A percentile compares a stretch with the other conserved stretches of the same genome.
Evolutionary conservation across 2,329 filamentous ascomycete genomes (phyloP).

Genomic region (Aschersonia sp.): DNA sequence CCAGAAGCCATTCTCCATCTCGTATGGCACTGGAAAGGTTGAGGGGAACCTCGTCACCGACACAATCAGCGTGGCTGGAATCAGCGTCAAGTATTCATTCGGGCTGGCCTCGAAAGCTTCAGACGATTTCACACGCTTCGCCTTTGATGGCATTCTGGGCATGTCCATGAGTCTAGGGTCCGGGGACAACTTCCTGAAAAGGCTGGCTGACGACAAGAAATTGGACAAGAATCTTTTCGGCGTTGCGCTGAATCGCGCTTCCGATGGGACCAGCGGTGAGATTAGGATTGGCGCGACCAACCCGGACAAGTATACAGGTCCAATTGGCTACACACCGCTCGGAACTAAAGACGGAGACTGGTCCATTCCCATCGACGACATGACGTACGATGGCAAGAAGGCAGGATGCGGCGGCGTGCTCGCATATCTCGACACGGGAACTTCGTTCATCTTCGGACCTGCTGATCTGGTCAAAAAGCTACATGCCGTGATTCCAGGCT

Average conservation of each 20-base stretch:
- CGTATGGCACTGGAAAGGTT: slow-evolving; percentile 67
- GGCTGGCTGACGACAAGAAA: slow-evolving; percentile 38
- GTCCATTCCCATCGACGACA: slow-evolving; percentile 57
- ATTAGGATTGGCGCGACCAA: slow-evolving; percentile 65
- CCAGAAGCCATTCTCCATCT: slow-evolving; percentile 44
- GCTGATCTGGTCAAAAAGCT: slow-evolving; percentile 48
- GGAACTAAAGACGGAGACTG: slow-evolving; percentile 46
- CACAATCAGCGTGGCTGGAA: slow-evolving; percentile 48
- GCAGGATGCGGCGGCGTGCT: slow-evolving; percentile 38
- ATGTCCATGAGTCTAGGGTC: slow-evolving; percentile 48
- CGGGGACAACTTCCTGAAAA: slow-evolving; percentile 53
- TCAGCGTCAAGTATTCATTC: slow-evolving; percentile 51
- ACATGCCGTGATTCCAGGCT: slow-evolving; percentile 52
- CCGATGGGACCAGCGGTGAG: slow-evolving; percentile 60
- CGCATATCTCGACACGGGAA: slow-evolving; percentile 74
- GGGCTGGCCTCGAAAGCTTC: slow-evolving; percentile 61
- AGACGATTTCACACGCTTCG: slow-evolving; percentile 59
- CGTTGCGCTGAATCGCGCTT: slow-evolving; percentile 52
- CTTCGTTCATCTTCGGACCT: slow-evolving; percentile 65
- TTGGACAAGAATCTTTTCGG: slow-evolving; percentile 53
- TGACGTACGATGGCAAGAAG: slow-evolving; percentile 44
- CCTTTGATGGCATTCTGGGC: slow-evolving; percentile 79
- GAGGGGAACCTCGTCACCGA: slow-evolving; percentile 53
- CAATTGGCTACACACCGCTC: slow-evolving; percentile 47
- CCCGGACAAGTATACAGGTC: slow-evolving; percentile 48